These are phyloP conservation scores for Tylopilus cervinicoccineus DNA, from an alignment of 768 basidiomycete species.

Conservation along the genomic window DNA sequence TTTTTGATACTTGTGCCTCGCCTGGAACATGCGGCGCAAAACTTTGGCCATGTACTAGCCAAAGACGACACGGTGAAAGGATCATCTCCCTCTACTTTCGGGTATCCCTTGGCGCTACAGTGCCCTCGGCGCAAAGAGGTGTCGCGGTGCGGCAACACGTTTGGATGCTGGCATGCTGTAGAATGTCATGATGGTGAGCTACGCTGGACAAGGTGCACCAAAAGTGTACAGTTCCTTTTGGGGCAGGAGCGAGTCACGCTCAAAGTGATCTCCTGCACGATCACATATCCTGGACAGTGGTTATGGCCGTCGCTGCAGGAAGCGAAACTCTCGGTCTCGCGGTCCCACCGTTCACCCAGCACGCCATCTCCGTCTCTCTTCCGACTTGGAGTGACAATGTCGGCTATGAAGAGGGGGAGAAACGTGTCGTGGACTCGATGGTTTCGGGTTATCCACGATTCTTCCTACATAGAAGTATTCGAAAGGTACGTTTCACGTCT, in stretches of 20 bases:
- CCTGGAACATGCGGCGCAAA: slow-evolving; percentile 14
- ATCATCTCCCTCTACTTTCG: slow-evolving; percentile 15
- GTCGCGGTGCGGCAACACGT: not conserved
- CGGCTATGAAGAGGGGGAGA: slow-evolving; percentile 86
- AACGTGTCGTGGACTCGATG: slow-evolving; percentile 75
- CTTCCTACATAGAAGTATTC: slow-evolving; percentile 84
- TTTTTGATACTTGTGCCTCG: slow-evolving; percentile 12
- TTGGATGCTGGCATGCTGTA: not conserved
- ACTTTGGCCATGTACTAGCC: not conserved
- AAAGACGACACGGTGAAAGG: slow-evolving; percentile 2
- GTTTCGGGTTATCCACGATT: slow-evolving; percentile 91
- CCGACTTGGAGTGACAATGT: slow-evolving; percentile 92
- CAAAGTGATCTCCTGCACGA: too few species aligned
- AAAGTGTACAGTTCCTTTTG: too few species aligned
- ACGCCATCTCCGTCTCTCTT: slow-evolving; percentile 93
- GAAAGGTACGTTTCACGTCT: slow-evolving; percentile 55
- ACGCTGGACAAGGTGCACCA: too few species aligned
- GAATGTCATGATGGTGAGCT: too few species aligned
- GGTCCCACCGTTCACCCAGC: slow-evolving; percentile 67
- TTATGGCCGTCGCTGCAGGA: slow-evolving; percentile 4
- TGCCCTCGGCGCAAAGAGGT: not conserved
- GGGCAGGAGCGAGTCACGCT: too few species aligned
- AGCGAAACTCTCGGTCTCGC: slow-evolving; percentile 40
- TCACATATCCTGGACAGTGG: too few species aligned
- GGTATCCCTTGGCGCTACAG: slow-evolving; percentile 4